Evolutionary conservation across 2,329 filamentous ascomycete species (phyloP), one percentile per base, ranked within the genome.

Genomic region (Sclerotinia nivalis): DNA sequence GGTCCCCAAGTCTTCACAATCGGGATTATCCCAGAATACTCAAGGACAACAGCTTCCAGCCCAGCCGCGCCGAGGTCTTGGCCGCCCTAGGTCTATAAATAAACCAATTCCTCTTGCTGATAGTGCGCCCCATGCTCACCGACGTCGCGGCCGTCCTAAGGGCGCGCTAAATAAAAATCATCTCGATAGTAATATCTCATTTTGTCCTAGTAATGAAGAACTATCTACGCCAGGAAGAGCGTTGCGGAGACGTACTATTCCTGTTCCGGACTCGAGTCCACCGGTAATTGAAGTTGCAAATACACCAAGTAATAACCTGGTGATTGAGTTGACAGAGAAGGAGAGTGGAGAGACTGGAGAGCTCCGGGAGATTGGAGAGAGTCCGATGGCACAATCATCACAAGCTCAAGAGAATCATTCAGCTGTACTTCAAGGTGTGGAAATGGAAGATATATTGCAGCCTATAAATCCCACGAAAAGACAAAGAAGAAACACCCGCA

Each of bases 1-100:
- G 7, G 45, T 68, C 2, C 66, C 49, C 25, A 54, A 61, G 37
- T 68, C 66, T 34, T 54, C 66, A 10, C 45, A 62, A 31, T 25
- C 43, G 15, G 56, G n/a, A 43, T 43, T 6, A 7, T 43, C 37
- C n/a, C 56, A 59, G n/a, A 25, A 59, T 15, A 25, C 18, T 18
- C 55, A 56, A 34, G 20, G 25, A 34, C 18, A 45, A 55, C 40
- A 28, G 20, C 55, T 58, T 58, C 31, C 55, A 34, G 25, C 15
- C 18, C 43, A 55, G 25, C 40, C 12, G 28, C 60, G 10, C 18
- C 60, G 45, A 50, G 47, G 43, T 62, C 60, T 20, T 13, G 60
- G 60, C 31, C 60, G 60, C n/a, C 60, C 60, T 15, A 49, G 7
- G 22, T 31, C 34, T 49, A n/a, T 40, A 25, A 13, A 40, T 40